Evolutionary conservation across 306 rosid species (phyloP), one percentile per base, ranked within the genome.

Genomic region (Cicer bijugum): DNA sequence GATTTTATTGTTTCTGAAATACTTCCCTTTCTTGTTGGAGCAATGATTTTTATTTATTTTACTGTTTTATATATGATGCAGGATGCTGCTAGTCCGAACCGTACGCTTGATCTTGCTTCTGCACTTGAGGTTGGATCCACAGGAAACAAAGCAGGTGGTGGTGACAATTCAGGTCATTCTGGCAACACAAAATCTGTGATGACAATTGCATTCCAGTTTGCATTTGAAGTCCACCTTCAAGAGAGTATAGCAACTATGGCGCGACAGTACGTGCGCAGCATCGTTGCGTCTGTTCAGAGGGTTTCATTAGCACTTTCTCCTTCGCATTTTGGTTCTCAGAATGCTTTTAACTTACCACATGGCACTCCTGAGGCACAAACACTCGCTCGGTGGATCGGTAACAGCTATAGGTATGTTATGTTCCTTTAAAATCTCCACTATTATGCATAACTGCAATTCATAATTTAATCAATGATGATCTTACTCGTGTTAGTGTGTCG

Each of bases 181-280:
- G 95, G 95, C 33, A 89, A 71, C 79, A 78, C 93, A 69, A 94
- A 94, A 81, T 94, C 99, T 74, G 97, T 94, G 67, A 91, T 94
- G 99, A 94, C 99, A 74, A 94, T 94, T 66, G 99, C 99, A 40
- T 94, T 94, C 86, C 99, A 94, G 78, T 91, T 94, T 78, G 96
- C 97, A 69, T 94, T 86, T 75, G 97, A 91, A 71, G 81, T 86
- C 74, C 97, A 91, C 69, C 96, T 94, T 82, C 97, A 94, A 76
- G 97, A 94, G 43, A 94, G 70, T 69, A 86, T 94, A 61, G 93
- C 96, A 7, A 74, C 86, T 15, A 94, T 94, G 97, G 99, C 97
- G 19, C 67, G 99, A 28, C 99, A 94, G 67, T 94, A 94, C 69
- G 89, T 94, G 37, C 89, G 97, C 16, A 94, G 93, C 74, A 87